Percentiles rank a stretch among this genome's conserved stretches.
phyloP scores from a whole-genome alignment of 2,329 filamentous ascomycete species.

The Septoria linicola region DNA sequence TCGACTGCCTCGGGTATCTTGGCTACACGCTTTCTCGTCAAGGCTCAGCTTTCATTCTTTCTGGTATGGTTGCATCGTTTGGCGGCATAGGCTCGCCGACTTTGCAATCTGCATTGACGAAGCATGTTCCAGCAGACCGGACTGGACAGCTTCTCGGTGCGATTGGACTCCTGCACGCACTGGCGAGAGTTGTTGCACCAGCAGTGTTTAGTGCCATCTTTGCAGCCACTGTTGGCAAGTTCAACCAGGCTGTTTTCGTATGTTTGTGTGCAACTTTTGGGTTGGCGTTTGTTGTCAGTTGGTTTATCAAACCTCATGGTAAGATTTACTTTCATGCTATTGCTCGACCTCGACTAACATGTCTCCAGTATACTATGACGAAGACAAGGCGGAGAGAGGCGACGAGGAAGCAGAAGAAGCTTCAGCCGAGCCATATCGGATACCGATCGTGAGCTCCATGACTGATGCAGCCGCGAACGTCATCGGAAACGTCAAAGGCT shows the following conservation, averaged over 20 bases:
- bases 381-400: conserved; percentile 19
- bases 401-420: conserved; percentile 12
- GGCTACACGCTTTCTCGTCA: conserved; percentile 69
- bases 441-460: conserved; percentile 17
- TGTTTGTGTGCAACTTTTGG: conserved; percentile 67
- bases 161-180: conserved; percentile 78
- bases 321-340: conserved; percentile 42
- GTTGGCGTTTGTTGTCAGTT: conserved; percentile 63
- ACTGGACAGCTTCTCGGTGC: conserved; percentile 88
- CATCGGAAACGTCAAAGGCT: conserved; percentile 3
- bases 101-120: conserved; percentile 79
- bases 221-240: conserved; percentile 72
- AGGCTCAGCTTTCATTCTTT: conserved; percentile 65
- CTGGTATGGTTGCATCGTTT: conserved; percentile 70
- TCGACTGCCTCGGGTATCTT: conserved; percentile 72
- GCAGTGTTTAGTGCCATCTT: conserved; percentile 85
- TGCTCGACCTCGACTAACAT: background rate
- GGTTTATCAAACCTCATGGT: conserved; percentile 73
- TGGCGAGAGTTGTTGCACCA: conserved; percentile 76
- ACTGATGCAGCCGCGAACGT: background rate
- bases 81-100: conserved; percentile 85
- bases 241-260: conserved; percentile 81
- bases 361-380: conserved; percentile 23
- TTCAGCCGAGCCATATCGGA: background rate
- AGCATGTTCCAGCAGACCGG: conserved; percentile 79